Evolutionary conservation across 1,284 basidiomycete species (phyloP).

Genomic region (Rhodotorula sp.): DNA sequence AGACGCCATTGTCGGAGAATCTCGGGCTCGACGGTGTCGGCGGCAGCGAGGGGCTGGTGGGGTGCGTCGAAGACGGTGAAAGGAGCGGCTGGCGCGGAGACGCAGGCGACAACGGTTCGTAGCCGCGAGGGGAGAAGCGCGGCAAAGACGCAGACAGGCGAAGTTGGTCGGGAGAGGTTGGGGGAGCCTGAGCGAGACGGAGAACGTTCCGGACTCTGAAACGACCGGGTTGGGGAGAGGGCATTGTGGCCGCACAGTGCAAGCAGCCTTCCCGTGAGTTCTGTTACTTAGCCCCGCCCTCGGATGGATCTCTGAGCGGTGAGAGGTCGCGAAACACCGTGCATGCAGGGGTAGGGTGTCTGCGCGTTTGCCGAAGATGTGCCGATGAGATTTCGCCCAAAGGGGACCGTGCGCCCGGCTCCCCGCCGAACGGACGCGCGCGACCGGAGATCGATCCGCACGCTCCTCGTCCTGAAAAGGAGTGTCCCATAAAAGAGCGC

Average conservation of each 20-base stretch:
- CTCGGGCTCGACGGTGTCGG: neutral
- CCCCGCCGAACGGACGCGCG: no score
- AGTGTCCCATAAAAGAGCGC: no score
- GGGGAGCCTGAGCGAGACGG: neutral
- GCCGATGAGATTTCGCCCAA: no score
- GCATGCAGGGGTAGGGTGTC: no score
- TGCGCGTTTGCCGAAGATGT: no score
- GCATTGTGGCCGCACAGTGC: neutral
- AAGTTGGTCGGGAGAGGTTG: neutral
- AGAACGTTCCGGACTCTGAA: neutral
- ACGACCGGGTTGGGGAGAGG: neutral
- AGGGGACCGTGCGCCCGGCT: no score
- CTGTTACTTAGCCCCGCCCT: no score
- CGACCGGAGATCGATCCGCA: no score
- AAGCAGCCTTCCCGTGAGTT: no score
- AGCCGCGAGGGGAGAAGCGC: neutral
- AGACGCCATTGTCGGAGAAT: neutral
- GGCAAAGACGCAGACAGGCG: neutral
- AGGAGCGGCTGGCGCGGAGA: neutral
- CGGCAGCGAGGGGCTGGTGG: neutral
- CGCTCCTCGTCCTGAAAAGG: no score
- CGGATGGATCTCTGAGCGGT: no score
- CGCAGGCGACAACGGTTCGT: neutral
- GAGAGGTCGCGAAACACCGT: no score
- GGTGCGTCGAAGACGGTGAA: neutral